phyloP scores from a whole-genome alignment of 495 filamentous ascomycete genomes.

The Lentithecium fluviatile region DNA sequence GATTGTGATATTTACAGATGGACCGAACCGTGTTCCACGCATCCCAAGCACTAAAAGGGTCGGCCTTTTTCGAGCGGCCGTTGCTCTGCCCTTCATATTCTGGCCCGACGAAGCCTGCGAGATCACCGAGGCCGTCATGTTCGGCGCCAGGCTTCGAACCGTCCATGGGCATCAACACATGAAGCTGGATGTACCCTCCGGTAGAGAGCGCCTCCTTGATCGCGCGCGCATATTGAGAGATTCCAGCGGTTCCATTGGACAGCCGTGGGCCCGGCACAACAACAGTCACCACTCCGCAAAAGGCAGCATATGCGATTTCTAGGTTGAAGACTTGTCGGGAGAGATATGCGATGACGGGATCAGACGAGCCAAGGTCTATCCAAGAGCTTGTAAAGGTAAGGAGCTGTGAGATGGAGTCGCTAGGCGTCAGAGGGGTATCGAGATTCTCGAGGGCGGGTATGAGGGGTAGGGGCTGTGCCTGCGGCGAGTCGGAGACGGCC shows the following conservation, averaged over 20 bases:
- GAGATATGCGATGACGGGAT: conserved; percentile 76
- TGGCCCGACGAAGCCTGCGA: conserved; percentile 57
- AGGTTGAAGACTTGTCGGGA: conserved; percentile 85
- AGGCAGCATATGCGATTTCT: conserved; percentile 90
- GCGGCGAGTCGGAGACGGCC: conserved; percentile 47
- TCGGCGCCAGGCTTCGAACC: conserved; percentile 52
- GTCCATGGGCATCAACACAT: conserved; percentile 80
- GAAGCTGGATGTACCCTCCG: conserved; percentile 72
- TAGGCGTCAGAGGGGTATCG: conserved; percentile 74
- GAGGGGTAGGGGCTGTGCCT: conserved; percentile 38
- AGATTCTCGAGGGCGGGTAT: conserved; percentile 67
- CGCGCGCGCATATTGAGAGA: conserved; percentile 77
- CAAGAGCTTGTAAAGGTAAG: conserved; percentile 76
- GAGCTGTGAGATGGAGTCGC: conserved; percentile 66
- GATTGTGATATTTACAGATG: conserved; percentile 77
- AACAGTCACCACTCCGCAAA: conserved; percentile 83
- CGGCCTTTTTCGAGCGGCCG: conserved; percentile 45
- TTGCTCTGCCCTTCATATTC: conserved; percentile 52
- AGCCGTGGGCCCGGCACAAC: conserved; percentile 72
- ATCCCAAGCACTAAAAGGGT: conserved; percentile 82
- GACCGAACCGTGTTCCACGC: conserved; percentile 87
- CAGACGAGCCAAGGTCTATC: conserved; percentile 84
- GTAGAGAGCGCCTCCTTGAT: conserved; percentile 74
- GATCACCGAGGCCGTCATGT: conserved; percentile 55
- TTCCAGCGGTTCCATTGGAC: conserved; percentile 51